Base-by-base conservation (phyloP, 2,329 filamentous ascomycete species). In the Alternaria sp. region DNA sequence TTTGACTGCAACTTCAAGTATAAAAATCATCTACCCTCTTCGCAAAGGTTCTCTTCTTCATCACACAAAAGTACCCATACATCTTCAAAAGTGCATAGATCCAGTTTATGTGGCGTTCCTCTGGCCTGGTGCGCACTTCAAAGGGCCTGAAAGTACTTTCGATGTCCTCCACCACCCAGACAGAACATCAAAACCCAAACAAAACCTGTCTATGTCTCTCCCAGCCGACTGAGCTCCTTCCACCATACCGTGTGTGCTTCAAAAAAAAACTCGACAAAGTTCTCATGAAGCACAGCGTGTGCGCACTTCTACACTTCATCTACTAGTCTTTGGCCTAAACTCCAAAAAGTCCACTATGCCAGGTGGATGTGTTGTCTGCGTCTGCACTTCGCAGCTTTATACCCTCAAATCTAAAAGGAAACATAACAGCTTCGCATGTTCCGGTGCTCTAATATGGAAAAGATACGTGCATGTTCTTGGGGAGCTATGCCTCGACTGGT, bases 91-190 rank as follows among this genome's bases (percentile, higher is more conserved):
- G 33, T 37, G 30, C 3, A 1, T 12, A 11, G 5, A 5, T 5
- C 12, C 28, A 30, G 5, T 5, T 2, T 5, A 30, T 37, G 37
- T 41, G n/a, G 37, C 37, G 0, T 15, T 41, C 37, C 37, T 18
- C 9, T 1, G 0, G 33, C 33, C 8, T 41, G 37, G 37, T 0
- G 37, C 37, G 37, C 37, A 41, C n/a, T 41, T 5, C 9, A 41
- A 18, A 41, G 18, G 11, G 1, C 37, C 3, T 0, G 37, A 41
- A 41, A 41, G 0, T 3, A 0, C 2, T 41, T 15, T 18, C 6
- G 15, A 41, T 41, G 37, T 41, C 37, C 18, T 41, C 37, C 11
- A 5, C 33, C 4, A 37, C 2, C 15, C 33, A n/a, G 33, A 37
- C 14, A 37, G 30, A 33, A 33, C 30, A 33, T 33, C 6, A 33